These are phyloP conservation scores for Neocucurbitaria cava DNA, from an alignment of 2,329 filamentous ascomycete species.

Conservation along the genomic window DNA sequence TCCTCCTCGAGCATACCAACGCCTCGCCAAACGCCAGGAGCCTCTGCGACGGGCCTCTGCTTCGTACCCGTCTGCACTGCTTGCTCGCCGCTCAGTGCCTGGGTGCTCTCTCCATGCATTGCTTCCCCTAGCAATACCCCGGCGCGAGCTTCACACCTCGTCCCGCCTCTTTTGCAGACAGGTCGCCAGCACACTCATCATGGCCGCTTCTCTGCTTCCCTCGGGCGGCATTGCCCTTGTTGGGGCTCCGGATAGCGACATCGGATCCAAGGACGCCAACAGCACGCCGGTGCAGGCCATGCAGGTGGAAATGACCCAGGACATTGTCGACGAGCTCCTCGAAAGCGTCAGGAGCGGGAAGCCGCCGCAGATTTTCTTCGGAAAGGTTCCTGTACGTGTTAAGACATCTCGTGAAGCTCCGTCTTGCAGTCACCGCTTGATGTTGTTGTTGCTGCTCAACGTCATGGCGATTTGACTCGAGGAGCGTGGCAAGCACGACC, in stretches of 20 bases:
- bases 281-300: conserved; percentile 47
- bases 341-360: conserved; percentile 46
- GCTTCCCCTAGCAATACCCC: conserved; percentile 43
- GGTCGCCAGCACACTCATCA: conserved; percentile 25
- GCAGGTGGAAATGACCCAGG: conserved; percentile 51
- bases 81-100: conserved; percentile 39
- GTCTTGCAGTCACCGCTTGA: conserved; percentile 1
- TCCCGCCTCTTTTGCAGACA: conserved; percentile 26
- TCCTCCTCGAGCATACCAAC: conserved; percentile 34
- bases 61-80: conserved; percentile 30
- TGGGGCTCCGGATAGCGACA: conserved; percentile 48
- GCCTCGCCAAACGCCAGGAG: conserved; percentile 32
- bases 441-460: conserved; percentile 10
- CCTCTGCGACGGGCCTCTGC: conserved; percentile 33
- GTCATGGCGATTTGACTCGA: conserved; percentile 13
- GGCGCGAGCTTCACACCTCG: conserved; percentile 46
- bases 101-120: conserved; percentile 51
- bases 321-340: conserved; percentile 51
- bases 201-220: conserved; percentile 38
- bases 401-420: conserved; percentile 10
- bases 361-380: conserved; percentile 48
- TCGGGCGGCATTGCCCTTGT: conserved; percentile 45
- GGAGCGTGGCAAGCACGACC: conserved; percentile 22
- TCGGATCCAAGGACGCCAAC: conserved; percentile 40
- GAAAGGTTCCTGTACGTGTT: conserved; percentile 49